phyloP scores from a whole-genome alignment of 2,329 filamentous ascomycete genomes.

The Sporothrix pseudoabietina region DNA sequence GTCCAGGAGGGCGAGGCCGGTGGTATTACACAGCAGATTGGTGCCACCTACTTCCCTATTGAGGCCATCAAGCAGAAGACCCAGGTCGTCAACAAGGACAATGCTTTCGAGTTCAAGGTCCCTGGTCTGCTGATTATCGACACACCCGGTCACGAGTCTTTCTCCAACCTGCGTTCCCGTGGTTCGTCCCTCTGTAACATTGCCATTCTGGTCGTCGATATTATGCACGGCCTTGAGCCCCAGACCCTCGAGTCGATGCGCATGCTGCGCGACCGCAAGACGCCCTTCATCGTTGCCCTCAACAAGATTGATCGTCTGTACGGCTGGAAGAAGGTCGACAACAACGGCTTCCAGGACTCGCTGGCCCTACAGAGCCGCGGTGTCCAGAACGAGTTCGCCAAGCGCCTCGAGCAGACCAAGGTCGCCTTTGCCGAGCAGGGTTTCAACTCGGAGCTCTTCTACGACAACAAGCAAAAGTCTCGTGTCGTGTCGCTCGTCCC shows the following conservation, averaged over 20 bases:
- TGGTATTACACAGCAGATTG: conserved; percentile 99
- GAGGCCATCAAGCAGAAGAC: conserved; percentile 93
- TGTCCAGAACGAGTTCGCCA: conserved; percentile 91
- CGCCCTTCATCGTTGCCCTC: conserved; percentile 95
- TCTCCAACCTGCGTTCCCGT: conserved; percentile 95
- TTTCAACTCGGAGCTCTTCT: conserved; percentile 96
- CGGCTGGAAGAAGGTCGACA: conserved; percentile 97
- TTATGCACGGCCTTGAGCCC: conserved; percentile 98
- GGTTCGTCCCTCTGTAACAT: conserved; percentile 99
- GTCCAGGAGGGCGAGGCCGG: conserved; percentile 98
- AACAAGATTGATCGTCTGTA: conserved; percentile 99
- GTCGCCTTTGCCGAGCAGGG: conserved; percentile 92
- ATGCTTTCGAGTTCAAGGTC: conserved; percentile 92
- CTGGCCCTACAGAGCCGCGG: conserved; percentile 86
- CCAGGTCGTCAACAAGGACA: conserved; percentile 86
- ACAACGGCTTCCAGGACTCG: conserved; percentile 97
- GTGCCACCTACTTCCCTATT: conserved; percentile 97
- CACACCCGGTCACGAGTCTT: conserved; percentile 99
- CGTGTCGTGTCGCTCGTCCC: conserved; percentile 93
- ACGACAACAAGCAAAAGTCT: conserved; percentile 97
- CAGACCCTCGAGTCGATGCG: conserved; percentile 98
- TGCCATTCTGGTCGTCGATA: conserved; percentile 97
- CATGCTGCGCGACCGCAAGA: conserved; percentile 87
- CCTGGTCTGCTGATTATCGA: conserved; percentile 96
- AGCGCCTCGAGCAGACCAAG: conserved; percentile 87